Evolutionary conservation across 176 grass and related monocot genomes (phyloP), one percentile per base, ranked within the genome.

Genomic region (Ensete ventricosum): DNA sequence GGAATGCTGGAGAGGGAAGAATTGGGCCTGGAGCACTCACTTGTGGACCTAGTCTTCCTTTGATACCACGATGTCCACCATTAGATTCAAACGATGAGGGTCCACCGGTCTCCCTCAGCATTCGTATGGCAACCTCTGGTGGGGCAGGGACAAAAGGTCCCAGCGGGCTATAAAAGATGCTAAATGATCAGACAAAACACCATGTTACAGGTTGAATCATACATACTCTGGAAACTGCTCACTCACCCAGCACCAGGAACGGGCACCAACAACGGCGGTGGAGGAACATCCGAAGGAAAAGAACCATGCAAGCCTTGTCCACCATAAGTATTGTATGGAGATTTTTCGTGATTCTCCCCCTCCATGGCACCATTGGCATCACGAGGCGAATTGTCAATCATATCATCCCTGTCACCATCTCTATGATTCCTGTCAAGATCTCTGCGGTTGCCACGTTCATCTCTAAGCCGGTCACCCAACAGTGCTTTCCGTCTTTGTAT

Each of bases 121-220:
- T 95, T 63, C 90, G 87, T 84, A 99, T 99, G 11, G 96, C 96
- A 74, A 99, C 88, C 82, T 99, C 96, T 82, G 96, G 96, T 52
- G 96, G 96, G 21, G 96, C 96, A 57, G 96, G 96, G 71, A 99
- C 88, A 88, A 99, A 99, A 72, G 96, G 96, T 64, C 96, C 96
- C 73, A 99, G 73, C 6, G 96, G 96, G 72, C 96, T 99, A 81
- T 2, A 77, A 83, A 49, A 73, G 29, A 58, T 8, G 69, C 27
- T 52, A 50, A 21, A 70, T 70, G 16, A 49, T 70, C 17, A 70
- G 67, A 51, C 0, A 21, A 9, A 9, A 9, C 19, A 21, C 11
- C 23, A 11, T 50, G 2, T 26, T 50, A 84, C 34, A 43, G 34
- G 34, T 43, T 50, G 78, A 75, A 81, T 65, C 9, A n/a, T n/a